Percentiles rank a stretch among this genome's conserved stretches.
Conservation (phyloP, 2,329 filamentous ascomycete species). For the Fusarium falciforme region DNA sequence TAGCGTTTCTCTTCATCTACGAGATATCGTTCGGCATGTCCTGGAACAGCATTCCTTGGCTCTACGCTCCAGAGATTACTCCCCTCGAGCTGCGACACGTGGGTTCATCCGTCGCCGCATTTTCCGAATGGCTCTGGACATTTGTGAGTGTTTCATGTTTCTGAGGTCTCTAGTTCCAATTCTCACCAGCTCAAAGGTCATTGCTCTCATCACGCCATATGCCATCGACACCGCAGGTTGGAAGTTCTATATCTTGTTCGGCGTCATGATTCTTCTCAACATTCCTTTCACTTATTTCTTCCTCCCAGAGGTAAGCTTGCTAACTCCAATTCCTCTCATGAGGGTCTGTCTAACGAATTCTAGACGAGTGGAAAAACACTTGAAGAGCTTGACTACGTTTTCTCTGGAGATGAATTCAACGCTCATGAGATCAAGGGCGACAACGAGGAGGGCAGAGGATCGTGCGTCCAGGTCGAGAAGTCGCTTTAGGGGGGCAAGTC, state of each 20-base stretch:
- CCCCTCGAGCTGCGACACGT: not conserved
- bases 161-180: not conserved
- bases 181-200: not conserved
- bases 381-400: not conserved
- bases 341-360: not conserved
- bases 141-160: not conserved
- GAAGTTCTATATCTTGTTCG: not conserved
- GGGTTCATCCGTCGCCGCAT: not conserved
- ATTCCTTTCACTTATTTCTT: not conserved
- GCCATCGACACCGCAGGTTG: not conserved
- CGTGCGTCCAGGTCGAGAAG: not conserved
- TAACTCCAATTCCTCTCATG: not conserved
- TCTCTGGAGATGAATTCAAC: not conserved
- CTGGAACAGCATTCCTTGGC: not conserved
- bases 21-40: not conserved
- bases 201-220: not conserved
- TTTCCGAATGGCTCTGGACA: not conserved
- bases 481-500: not conserved
- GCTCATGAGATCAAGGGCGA: not conserved
- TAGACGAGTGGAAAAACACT: not conserved
- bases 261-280: not conserved
- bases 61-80: not conserved
- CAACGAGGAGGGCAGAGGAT: not conserved
- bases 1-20: not conserved
- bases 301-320: not conserved